Percentiles rank a stretch among this genome's conserved stretches.
Evolutionary conservation across 495 filamentous ascomycete genomes (phyloP).

Genomic region (Copromyces sp.): DNA sequence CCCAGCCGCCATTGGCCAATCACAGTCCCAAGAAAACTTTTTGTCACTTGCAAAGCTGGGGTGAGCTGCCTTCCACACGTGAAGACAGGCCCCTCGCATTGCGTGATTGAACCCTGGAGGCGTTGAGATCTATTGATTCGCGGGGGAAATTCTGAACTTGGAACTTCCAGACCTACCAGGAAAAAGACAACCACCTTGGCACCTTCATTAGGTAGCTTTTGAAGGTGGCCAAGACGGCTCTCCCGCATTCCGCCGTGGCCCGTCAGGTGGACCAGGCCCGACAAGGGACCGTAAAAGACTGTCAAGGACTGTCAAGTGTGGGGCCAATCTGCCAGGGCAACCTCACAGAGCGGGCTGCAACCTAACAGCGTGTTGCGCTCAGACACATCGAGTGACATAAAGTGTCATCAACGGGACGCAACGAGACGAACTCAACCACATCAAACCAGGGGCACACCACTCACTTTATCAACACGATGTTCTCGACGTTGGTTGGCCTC

Average conservation of each 20-base stretch:
- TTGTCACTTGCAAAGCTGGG: not conserved
- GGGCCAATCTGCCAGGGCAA: not conserved
- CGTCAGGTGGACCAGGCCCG: not conserved
- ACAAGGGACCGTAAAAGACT: not conserved
- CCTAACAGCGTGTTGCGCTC: not conserved
- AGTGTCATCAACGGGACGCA: not conserved
- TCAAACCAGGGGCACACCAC: not conserved
- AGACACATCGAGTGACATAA: not conserved
- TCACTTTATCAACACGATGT: not conserved
- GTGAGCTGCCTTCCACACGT: not conserved
- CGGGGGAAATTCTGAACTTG: not conserved
- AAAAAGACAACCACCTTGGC: not conserved
- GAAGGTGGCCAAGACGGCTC: not conserved
- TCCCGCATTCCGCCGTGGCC: not conserved
- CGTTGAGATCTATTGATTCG: not conserved
- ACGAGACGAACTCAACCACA: not conserved
- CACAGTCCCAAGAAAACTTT: not conserved
- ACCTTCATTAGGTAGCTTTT: not conserved
- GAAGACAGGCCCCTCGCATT: not conserved
- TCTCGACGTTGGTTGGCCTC: not conserved
- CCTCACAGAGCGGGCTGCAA: not conserved
- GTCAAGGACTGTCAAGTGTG: not conserved
- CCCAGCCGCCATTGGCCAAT: not conserved
- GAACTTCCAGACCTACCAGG: no score
- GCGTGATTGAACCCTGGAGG: not conserved